These are phyloP conservation scores for Ambrosia hybrid DNA, from an alignment of 140 eudicot genomes.

Conservation along the genomic window DNA sequence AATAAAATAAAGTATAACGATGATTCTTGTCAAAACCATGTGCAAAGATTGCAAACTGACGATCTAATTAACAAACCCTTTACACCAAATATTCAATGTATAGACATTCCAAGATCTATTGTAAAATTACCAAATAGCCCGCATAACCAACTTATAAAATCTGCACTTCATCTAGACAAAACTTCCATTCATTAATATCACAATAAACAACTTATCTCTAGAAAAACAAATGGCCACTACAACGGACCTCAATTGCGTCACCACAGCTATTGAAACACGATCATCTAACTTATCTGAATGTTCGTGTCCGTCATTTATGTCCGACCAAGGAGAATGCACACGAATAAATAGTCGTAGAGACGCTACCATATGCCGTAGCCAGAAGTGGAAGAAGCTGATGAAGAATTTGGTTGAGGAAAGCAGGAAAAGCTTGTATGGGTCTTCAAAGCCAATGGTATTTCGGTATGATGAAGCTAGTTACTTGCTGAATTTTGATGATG, in stretches of 20 bases:
- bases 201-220: no score
- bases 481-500: constrained; percentile 43
- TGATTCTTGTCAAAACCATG: background rate
- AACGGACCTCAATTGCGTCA: background rate
- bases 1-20: background rate
- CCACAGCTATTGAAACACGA: background rate
- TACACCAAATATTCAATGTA: background rate
- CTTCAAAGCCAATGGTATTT: constrained; percentile 39
- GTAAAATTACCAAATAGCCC: background rate
- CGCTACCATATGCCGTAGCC: background rate
- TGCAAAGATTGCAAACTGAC: background rate
- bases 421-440: constrained; percentile 41
- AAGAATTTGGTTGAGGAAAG: constrained; percentile 40
- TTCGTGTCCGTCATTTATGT: no score
- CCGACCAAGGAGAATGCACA: no score
- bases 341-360: background rate
- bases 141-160: background rate
- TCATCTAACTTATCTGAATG: background rate
- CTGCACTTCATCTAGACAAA: background rate
- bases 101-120: background rate
- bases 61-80: background rate
- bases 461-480: constrained; percentile 47
- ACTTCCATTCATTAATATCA: background rate
- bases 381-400: constrained; percentile 42
- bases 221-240: background rate